A percentile compares a stretch with the other conserved stretches of the same genome.
These are phyloP conservation scores for Eragrostis tef DNA, from an alignment of 202 grass and related monocot genomes.

Conservation along the genomic window DNA sequence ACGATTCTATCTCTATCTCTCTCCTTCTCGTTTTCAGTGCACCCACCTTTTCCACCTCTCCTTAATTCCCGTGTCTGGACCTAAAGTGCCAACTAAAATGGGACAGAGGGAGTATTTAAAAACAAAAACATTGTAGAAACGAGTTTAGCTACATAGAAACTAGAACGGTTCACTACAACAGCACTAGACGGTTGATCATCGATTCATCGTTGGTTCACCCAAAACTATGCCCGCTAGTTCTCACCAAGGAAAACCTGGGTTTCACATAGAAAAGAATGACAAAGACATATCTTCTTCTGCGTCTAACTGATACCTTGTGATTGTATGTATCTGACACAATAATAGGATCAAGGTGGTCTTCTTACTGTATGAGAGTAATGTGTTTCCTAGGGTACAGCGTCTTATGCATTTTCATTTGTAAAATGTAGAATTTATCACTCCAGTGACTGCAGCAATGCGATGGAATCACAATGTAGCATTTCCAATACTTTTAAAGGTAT, in stretches of 20 bases:
- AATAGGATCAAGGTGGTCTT: slow-evolving; percentile 13
- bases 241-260: background rate
- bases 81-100: too few species aligned
- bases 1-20: too few species aligned
- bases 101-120: too few species aligned
- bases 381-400: slow-evolving; percentile 3
- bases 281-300: background rate
- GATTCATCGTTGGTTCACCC: background rate
- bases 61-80: too few species aligned
- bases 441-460: slow-evolving; percentile 55
- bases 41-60: too few species aligned
- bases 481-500: slow-evolving; percentile 72
- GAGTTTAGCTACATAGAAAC: slow-evolving; percentile 26
- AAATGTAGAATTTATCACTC: slow-evolving; percentile 63
- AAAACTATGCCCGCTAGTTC: background rate
- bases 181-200: background rate
- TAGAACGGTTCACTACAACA: background rate
- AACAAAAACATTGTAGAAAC: slow-evolving; percentile 12
- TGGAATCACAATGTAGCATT: slow-evolving; percentile 64
- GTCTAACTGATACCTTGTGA: background rate
- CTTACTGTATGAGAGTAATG: background rate
- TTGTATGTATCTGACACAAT: slow-evolving; percentile 11
- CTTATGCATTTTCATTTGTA: slow-evolving; percentile 34
- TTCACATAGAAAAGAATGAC: background rate
- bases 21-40: too few species aligned